phyloP scores from a whole-genome alignment of 2,329 filamentous ascomycete species.

The Epichloe festucae region DNA sequence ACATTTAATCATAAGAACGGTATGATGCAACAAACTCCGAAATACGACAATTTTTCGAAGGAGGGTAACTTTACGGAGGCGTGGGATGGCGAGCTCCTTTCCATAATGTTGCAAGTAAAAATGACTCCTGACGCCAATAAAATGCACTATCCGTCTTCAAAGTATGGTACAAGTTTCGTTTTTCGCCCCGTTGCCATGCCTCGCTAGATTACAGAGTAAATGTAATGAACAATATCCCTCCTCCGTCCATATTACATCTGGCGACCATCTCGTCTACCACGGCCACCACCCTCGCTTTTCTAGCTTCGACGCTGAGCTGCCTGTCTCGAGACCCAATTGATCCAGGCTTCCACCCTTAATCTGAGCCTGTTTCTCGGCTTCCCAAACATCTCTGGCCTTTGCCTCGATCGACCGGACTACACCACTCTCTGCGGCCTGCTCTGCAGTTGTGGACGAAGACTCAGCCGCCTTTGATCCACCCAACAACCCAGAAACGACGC shows the following conservation, averaged over 20 bases:
- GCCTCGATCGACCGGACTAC: constrained; percentile 17
- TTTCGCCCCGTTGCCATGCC: constrained; percentile 4
- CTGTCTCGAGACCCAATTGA: constrained; percentile 29
- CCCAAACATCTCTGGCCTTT: constrained; percentile 31
- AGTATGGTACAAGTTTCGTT: constrained; percentile 26
- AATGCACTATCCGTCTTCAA: constrained; percentile 32
- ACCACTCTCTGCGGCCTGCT: constrained; percentile 8
- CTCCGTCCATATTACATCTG: not conserved
- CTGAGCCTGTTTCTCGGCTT: constrained; percentile 38
- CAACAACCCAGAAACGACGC: constrained; percentile 20
- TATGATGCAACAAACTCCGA: too few species aligned
- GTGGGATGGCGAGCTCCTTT: not conserved
- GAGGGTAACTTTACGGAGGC: too few species aligned
- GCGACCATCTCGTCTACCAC: constrained; percentile 16
- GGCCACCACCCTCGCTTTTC: constrained; percentile 38
- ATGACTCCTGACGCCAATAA: constrained; percentile 28
- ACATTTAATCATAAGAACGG: not conserved
- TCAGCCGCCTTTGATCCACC: constrained; percentile 8
- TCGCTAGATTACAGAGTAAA: constrained; percentile 4
- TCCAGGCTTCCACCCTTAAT: constrained; percentile 37
- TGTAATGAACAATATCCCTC: not conserved
- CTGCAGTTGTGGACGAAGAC: constrained; percentile 9
- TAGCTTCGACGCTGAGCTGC: constrained; percentile 10
- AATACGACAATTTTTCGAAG: too few species aligned
- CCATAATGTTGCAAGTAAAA: constrained; percentile 21